Base-by-base conservation (phyloP, 2,329 filamentous ascomycete species). In the Neonectria neomacrospora region DNA sequence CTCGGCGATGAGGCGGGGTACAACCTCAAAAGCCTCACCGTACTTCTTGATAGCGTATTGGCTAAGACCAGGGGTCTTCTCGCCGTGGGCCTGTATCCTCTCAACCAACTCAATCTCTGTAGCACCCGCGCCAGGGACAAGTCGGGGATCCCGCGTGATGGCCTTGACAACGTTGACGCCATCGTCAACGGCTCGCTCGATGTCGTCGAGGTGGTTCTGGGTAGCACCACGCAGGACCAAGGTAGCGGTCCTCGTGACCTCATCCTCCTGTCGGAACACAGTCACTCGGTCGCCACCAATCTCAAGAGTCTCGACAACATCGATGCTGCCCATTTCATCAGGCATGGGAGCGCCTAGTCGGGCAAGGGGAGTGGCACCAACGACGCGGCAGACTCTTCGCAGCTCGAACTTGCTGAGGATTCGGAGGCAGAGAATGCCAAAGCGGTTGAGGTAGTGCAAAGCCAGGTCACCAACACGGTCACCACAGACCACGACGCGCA, bases 161-260 rank as follows among this genome's bases (percentile, higher is more conserved):
- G 96, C 96, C 84, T 99, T 99, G 79, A 99, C 92, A 55, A 97
- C 96, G 76, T 98, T 99, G 78, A 99, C 96, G 69, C 96, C 96
- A 72, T 99, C 96, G 74, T 99, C 96, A 60, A 99, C 94, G 54
- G 96, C 96, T 68, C 96, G 91, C 85, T 99, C 96, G 37, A 99
- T 88, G 73, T 99, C 96, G 75, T 99, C 96, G 23, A 99, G 89
- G 79, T 98, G 93, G 83, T 99, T 99, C 81, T 98, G 95, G 5
- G 96, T 99, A 20, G 96, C 96, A 53, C 96, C 96, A 69, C 96
- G 90, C 64, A 99, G 89, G 56, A 99, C 94, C 52, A 99, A 87
- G 8, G 96, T 99, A 20, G 96, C 93, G 54, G 96, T 99, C 74
- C 94, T 89, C 54, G 96, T 98, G 58, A 90, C 87, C 73, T 97